Percentiles rank a stretch among this genome's conserved stretches.
Evolutionary conservation across 306 rosid genomes (phyloP).

Genomic region (Inga oerstediana): DNA sequence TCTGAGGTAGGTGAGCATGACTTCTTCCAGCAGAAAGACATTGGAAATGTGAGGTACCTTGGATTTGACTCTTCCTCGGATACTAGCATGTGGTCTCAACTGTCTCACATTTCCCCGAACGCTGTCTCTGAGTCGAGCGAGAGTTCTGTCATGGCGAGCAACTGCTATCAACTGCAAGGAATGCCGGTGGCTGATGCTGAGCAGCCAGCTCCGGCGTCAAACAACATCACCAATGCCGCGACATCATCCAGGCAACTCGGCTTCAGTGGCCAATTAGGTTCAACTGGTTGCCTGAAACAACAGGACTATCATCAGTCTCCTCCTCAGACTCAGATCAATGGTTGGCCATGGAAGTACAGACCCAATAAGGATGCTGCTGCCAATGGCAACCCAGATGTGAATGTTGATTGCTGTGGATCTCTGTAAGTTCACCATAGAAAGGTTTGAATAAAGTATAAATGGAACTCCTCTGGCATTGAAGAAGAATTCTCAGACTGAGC

Average conservation of each 20-base stretch:
- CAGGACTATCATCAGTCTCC: conserved; percentile 52
- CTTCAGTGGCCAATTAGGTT: conserved; percentile 45
- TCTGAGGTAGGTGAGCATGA: conserved; percentile 53
- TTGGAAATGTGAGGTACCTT: conserved; percentile 52
- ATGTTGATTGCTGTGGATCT: conserved; percentile 48
- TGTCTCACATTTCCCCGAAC: conserved; percentile 46
- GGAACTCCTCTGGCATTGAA: conserved; percentile 32
- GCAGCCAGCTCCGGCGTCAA: conserved; percentile 11
- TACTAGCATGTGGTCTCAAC: conserved; percentile 50
- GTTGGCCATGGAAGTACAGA: conserved; percentile 60
- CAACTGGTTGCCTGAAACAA: conserved; percentile 49
- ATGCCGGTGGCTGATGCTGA: conserved; percentile 41
- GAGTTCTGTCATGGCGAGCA: conserved; percentile 41
- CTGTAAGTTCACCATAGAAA: conserved; percentile 30
- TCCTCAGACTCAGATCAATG: conserved; percentile 56
- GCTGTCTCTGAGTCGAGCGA: conserved; percentile 48
- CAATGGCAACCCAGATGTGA: conserved; percentile 45
- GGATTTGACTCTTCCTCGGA: conserved; percentile 53
- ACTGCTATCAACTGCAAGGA: conserved; percentile 47
- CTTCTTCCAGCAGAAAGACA: conserved; percentile 52
- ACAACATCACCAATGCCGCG: conserved; percentile 28
- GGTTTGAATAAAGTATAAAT: conserved; percentile 21
- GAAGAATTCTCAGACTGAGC: conserved; percentile 9
- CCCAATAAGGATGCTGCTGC: conserved; percentile 41
- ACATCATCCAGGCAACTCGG: conserved; percentile 49